Percentiles rank a stretch among this genome's conserved stretches.
Evolutionary conservation across 768 basidiomycete species (phyloP).

Genomic region (Amanita pseudoporphyria): DNA sequence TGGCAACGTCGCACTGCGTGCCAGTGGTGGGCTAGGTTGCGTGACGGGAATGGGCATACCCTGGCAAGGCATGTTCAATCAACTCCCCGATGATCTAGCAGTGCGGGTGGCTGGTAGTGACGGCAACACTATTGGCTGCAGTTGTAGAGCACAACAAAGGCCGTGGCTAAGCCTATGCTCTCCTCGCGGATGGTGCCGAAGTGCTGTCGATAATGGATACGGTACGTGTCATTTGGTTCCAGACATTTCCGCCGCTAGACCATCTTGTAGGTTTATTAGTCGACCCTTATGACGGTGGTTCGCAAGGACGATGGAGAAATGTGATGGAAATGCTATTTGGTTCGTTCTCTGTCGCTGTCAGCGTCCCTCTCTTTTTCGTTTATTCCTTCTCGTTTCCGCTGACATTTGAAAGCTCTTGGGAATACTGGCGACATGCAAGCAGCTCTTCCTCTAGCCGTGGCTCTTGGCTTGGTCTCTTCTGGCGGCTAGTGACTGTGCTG

Average conservation of each 20-base stretch:
- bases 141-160: slow-evolving; percentile 1
- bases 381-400: no score
- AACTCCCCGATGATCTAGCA: not conserved
- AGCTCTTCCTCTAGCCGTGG: not conserved
- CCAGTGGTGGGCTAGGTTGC: not conserved
- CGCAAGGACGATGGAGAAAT: no score
- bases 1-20: slow-evolving; percentile 5
- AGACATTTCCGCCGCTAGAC: no score
- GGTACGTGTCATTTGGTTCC: not conserved
- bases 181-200: not conserved
- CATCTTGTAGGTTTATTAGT: no score
- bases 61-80: not conserved
- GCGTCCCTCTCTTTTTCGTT: no score
- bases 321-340: not conserved
- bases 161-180: not conserved
- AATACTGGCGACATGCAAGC: no score
- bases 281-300: no score
- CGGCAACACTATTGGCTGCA: not conserved
- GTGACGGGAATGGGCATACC: slow-evolving; percentile 1
- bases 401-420: no score
- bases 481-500: not conserved
- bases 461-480: not conserved
- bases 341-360: not conserved
- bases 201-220: not conserved
- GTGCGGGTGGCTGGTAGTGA: not conserved